A percentile compares a stretch with the other conserved stretches of the same genome.
These are phyloP conservation scores for Crucihimalaya himalaica DNA, from an alignment of 345 rosid genomes.

Conservation along the genomic window DNA sequence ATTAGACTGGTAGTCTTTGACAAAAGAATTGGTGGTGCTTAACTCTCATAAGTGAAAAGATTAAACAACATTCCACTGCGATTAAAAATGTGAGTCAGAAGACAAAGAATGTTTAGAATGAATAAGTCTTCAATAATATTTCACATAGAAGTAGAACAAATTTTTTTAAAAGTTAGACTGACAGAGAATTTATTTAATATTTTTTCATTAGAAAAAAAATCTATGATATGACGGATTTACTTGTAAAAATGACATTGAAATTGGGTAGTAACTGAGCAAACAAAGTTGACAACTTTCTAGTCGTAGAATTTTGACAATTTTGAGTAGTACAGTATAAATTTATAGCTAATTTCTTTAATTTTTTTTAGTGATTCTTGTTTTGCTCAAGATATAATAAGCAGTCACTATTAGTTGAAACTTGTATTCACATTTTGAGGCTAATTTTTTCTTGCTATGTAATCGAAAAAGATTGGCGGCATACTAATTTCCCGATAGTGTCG, in stretches of 20 bases:
- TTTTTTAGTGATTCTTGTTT: not conserved
- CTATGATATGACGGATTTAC: not conserved
- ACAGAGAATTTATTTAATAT: too few relatives aligned
- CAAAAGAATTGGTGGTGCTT: not conserved
- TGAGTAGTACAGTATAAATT: not conserved
- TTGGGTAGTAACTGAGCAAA: conserved; percentile 1
- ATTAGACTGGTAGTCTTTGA: too few relatives aligned
- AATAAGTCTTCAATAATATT: not conserved
- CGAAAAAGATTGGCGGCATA: not conserved
- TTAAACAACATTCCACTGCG: not conserved
- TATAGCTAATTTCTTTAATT: not conserved
- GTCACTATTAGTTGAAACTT: not conserved
- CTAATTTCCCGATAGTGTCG: not conserved
- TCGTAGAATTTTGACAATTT: not conserved
- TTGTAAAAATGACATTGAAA: not conserved
- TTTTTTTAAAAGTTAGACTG: too few relatives aligned
- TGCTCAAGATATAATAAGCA: not conserved
- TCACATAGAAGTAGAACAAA: not conserved
- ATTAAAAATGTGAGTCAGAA: not conserved
- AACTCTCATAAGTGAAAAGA: not conserved
- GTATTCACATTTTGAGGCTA: not conserved
- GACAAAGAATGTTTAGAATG: not conserved
- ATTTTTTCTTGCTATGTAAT: not conserved
- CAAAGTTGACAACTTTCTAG: conserved; percentile 15
- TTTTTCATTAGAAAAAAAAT: not conserved